Evolutionary conservation across 1,284 basidiomycete species (phyloP), one percentile per base, ranked within the genome.

Genomic region (Athelia sp.): DNA sequence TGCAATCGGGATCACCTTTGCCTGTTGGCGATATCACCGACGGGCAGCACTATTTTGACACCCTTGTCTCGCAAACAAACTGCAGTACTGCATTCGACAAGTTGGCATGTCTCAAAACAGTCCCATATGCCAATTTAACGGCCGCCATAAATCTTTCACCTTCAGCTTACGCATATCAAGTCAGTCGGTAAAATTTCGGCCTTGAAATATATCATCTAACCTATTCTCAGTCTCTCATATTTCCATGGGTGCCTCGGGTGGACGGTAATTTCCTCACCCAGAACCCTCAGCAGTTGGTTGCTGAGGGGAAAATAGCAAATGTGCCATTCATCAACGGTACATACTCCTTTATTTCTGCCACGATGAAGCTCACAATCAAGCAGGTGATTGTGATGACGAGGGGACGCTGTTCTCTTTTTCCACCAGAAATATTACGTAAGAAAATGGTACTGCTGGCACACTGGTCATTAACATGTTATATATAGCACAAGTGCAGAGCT

Each of bases 91-190:
- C 58, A 3, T 22, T 47, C 0, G 63, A 67, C 44, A 63, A 61
- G 0, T 52, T 69, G 46, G 54, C 61, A 38, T 71, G 68, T 46
- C 56, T 70, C 45, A 62, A 62, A 9, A 53, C 54, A 14, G 61
- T 61, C 9, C 54, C 63, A 0, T 62, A 58, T 29, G 54, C 58
- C 10, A 55, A 45, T 38, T 49, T 64, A 19, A 29, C 59, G 45
- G 13, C 18, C 2, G 60, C 62, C 0, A 49, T 56, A 17, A 45
- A 52, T 42, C 15, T 46, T 21, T 50, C 54, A 0, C 56, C 54
- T 0, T 23, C 11, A 29, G 29, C 2, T 47, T 26, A 17, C 31
- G 31, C 48, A 45, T 24, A 45, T 52, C 4, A 11, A 34, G 17
- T 11, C 32, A n/a, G n/a, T n/a, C n/a, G n/a, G n/a, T n/a, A n/a